A percentile compares a stretch with the other conserved stretches of the same genome.
phyloP scores from a whole-genome alignment of 1,284 basidiomycete species.

The Somion occarium region DNA sequence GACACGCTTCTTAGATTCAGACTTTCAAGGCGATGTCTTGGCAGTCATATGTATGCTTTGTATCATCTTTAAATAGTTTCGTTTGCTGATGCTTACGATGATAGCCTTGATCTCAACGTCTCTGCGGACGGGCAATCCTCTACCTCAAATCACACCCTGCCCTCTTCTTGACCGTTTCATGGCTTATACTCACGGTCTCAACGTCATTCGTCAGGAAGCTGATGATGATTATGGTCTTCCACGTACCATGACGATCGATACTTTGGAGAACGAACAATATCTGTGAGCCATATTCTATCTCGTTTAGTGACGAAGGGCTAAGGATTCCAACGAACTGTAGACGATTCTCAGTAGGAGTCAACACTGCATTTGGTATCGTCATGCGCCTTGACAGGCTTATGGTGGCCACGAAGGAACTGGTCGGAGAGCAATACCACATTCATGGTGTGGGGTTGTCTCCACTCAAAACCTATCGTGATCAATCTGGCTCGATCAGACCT shows the following conservation, averaged over 20 bases:
- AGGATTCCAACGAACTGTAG: no score
- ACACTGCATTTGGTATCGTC: slow-evolving; percentile 63
- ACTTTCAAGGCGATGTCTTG: slow-evolving; percentile 81
- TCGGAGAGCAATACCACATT: slow-evolving; percentile 79
- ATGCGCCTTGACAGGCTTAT: slow-evolving; percentile 67
- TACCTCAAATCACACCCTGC: slow-evolving; percentile 85
- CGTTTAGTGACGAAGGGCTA: not conserved
- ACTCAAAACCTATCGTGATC: slow-evolving; percentile 1
- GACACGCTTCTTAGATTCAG: slow-evolving; percentile 72
- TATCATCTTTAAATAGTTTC: not conserved
- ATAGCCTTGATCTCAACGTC: slow-evolving; percentile 66
- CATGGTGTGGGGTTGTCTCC: slow-evolving; percentile 50
- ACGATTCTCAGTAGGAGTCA: slow-evolving; percentile 72
- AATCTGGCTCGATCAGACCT: slow-evolving; percentile 9
- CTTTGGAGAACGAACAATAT: slow-evolving; percentile 66
- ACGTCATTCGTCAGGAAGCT: slow-evolving; percentile 58
- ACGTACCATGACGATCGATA: slow-evolving; percentile 56
- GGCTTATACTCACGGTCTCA: slow-evolving; percentile 53
- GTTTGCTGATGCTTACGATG: not conserved
- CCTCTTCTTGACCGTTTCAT: slow-evolving; percentile 77
- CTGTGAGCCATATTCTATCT: slow-evolving; percentile 38
- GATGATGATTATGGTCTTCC: slow-evolving; percentile 71
- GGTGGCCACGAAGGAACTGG: slow-evolving; percentile 74
- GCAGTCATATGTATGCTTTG: slow-evolving; percentile 65
- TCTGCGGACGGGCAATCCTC: slow-evolving; percentile 67